phyloP scores from a whole-genome alignment of 2,329 filamentous ascomycete genomes.

The Lachnum nothofagi region DNA sequence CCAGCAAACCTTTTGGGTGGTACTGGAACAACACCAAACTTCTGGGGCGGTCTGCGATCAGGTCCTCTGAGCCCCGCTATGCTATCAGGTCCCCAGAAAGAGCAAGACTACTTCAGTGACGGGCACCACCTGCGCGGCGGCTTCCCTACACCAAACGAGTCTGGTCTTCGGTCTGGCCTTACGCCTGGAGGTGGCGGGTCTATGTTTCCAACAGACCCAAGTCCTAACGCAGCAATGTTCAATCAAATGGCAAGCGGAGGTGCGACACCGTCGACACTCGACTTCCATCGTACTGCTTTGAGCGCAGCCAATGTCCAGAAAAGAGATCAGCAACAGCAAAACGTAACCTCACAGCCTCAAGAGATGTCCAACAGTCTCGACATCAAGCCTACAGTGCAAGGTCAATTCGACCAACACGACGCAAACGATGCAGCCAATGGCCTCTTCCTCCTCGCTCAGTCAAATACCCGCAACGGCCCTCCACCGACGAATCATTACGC shows the following conservation, averaged over 20 bases:
- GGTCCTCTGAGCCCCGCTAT: conserved; percentile 95
- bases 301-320: conserved; percentile 67
- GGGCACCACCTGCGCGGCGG: conserved; percentile 71
- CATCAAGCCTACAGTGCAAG: conserved; percentile 45
- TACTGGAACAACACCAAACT: conserved; percentile 63
- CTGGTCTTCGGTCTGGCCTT: conserved; percentile 80
- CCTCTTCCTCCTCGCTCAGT: conserved; percentile 81
- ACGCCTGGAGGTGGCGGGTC: conserved; percentile 93
- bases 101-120: conserved; percentile 86
- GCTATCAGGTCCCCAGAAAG: conserved; percentile 73
- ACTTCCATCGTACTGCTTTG: conserved; percentile 91
- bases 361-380: conserved; percentile 33
- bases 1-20: conserved; percentile 73
- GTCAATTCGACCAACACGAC: conserved; percentile 81
- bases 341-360: conserved; percentile 50
- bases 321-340: conserved; percentile 35
- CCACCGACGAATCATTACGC: conserved; percentile 31
- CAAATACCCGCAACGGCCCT: conserved; percentile 55
- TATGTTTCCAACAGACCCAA: conserved; percentile 93
- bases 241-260: conserved; percentile 73
- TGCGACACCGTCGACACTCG: conserved; percentile 82
- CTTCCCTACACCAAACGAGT: conserved; percentile 95
- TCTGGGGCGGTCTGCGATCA: conserved; percentile 81
- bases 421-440: conserved; percentile 92
- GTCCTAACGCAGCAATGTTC: conserved; percentile 79